phyloP scores from a whole-genome alignment of 352 stramenopile genomes.

The Pythium dissotocum region DNA sequence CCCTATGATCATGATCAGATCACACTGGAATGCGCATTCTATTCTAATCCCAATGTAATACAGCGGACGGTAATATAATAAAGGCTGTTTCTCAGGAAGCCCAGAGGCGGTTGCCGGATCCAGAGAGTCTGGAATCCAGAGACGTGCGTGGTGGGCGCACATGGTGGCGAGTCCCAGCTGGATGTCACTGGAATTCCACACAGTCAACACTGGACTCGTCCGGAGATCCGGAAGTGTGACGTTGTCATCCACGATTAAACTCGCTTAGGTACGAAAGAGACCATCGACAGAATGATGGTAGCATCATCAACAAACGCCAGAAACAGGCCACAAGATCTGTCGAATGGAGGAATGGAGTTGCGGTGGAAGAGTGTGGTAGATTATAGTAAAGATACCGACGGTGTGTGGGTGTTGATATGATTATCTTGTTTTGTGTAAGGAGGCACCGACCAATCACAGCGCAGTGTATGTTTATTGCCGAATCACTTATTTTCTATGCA shows the following conservation, averaged over 20 bases:
- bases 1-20: background rate
- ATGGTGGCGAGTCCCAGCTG: background rate
- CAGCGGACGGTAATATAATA: no score
- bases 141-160: background rate
- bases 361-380: background rate
- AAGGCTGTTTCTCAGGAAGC: background rate
- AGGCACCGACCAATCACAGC: no score
- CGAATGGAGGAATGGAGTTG: background rate
- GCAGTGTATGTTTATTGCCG: no score
- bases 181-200: background rate
- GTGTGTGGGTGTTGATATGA: no score
- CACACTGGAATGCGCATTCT: background rate
- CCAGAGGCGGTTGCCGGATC: background rate
- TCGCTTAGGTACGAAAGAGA: background rate
- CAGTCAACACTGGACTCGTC: background rate
- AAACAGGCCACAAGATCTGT: background rate
- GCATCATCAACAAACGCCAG: background rate
- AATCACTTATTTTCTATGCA: no score
- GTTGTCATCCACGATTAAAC: background rate
- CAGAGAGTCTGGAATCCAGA: background rate
- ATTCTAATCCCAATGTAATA: background rate
- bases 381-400: background rate
- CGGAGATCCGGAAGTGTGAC: background rate
- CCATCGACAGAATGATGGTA: background rate
- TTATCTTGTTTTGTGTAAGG: no score